These are phyloP conservation scores for Golubevia sp. DNA, from an alignment of 1,284 basidiomycete genomes.

Conservation along the genomic window DNA sequence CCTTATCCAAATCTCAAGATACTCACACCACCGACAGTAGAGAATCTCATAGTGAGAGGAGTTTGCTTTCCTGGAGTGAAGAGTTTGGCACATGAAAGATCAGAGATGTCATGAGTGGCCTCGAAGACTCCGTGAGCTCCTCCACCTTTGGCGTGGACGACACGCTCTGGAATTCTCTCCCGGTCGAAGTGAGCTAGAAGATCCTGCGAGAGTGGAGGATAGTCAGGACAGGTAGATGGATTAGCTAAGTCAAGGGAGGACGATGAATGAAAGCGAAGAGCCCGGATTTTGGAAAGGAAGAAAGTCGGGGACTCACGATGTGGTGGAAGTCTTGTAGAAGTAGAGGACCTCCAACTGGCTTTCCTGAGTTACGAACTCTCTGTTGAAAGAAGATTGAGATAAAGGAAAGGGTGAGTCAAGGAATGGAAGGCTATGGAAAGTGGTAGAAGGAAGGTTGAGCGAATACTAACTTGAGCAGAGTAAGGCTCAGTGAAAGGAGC, in stretches of 20 bases:
- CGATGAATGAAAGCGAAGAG: too few relatives aligned
- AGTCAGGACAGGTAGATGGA: neutral
- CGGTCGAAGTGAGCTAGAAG: conserved; percentile 87
- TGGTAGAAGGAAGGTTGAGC: neutral
- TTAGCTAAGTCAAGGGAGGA: too few relatives aligned
- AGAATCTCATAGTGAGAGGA: conserved; percentile 62
- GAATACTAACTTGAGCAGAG: too few relatives aligned
- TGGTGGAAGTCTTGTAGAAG: conserved; percentile 38
- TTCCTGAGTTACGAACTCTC: conserved; percentile 14
- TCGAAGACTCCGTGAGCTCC: conserved; percentile 93
- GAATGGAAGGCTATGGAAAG: conserved; percentile 7
- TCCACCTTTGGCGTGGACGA: conserved; percentile 66
- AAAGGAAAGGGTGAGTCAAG: neutral
- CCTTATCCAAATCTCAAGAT: neutral
- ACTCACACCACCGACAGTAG: conserved; percentile 66
- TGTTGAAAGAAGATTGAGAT: too few relatives aligned
- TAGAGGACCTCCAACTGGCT: conserved; percentile 14
- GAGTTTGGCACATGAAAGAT: conserved; percentile 73
- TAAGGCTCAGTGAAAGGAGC: conserved; percentile 68
- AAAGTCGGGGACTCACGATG: conserved; percentile 16
- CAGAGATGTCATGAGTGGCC: conserved; percentile 73
- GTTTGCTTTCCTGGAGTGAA: conserved; percentile 33
- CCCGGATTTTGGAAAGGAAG: neutral
- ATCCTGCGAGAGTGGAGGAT: conserved; percentile 63
- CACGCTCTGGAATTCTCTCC: conserved; percentile 93